These are phyloP conservation scores for Alternaria atra DNA, from an alignment of 2,329 filamentous ascomycete genomes.

Conservation along the genomic window DNA sequence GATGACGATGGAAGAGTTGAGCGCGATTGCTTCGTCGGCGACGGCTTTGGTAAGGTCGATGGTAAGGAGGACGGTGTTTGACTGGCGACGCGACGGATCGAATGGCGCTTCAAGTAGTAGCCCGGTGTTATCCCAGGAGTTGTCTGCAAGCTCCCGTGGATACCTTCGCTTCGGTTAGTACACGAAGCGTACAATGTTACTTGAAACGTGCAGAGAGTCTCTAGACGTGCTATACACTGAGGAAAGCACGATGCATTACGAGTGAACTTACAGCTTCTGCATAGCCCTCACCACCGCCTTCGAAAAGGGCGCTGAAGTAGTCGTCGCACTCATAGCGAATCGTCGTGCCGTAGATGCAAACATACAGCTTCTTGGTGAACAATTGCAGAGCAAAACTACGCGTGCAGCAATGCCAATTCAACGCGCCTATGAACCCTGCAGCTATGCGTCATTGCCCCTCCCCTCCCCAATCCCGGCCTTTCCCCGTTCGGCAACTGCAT, in stretches of 20 bases:
- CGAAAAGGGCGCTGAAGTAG: conserved; percentile 67
- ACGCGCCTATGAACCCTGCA: conserved; percentile 22
- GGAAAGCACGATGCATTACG: background rate
- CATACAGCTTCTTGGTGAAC: conserved; percentile 31
- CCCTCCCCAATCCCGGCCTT: conserved; percentile 14
- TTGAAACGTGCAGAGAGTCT: background rate
- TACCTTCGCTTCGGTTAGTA: conserved; percentile 66
- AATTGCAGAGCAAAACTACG: conserved; percentile 6
- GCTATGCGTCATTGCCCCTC: conserved; percentile 28
- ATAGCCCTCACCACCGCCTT: conserved; percentile 78
- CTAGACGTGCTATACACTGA: background rate
- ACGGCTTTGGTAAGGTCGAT: conserved; percentile 92
- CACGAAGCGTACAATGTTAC: conserved; percentile 5
- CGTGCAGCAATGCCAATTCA: conserved; percentile 6
- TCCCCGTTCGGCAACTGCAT: conserved; percentile 22
- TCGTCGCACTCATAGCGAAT: conserved; percentile 53
- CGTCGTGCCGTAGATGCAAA: conserved; percentile 48
- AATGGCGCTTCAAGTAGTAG: conserved; percentile 75
- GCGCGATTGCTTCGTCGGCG: conserved; percentile 84
- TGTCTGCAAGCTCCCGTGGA: conserved; percentile 87
- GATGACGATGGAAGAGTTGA: conserved; percentile 80
- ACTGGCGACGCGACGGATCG: conserved; percentile 63
- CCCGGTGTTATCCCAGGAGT: conserved; percentile 96
- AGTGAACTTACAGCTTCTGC: conserved; percentile 72
- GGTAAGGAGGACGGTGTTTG: conserved; percentile 78